Evolutionary conservation across 129 eudicot genomes (phyloP), one percentile per base, ranked within the genome.

Genomic region (Flaveria robusta): DNA sequence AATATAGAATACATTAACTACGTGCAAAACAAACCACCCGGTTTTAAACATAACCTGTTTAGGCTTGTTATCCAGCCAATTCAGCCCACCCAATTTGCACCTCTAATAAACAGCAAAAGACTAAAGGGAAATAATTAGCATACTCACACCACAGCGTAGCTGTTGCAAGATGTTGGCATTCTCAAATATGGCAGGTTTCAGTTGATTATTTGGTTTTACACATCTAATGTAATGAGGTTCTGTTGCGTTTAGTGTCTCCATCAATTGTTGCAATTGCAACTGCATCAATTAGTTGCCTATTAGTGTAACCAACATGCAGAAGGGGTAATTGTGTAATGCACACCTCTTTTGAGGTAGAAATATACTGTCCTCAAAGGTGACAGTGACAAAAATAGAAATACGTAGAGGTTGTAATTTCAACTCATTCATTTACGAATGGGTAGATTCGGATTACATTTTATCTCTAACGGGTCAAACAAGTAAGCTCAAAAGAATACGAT

Each of bases 131-230:
- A 45, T 27, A 71, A 9, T 67, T 60, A 68, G 71, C 42, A 60
- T 68, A 91, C 99, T 91, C 86, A 95, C 99, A 70, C 99, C 99
- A 86, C 99, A 95, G 27, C 99, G 97, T 77, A 95, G 71, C 81
- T 95, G 99, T 77, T 91, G 99, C 89, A 95, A 81, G 83, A 95
- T 88, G 81, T 87, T 95, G 71, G 67, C 83, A 65, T 95, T 95
- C 85, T 95, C 99, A 86, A 95, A 95, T 82, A 91, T 68, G 56
- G 96, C 89, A 51, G 99, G 99, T 81, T 95, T 87, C 42, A 91
- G 92, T 80, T 86, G 92, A 81, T 95, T 95, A 77, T 95, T 95
- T 49, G 99, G 99, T 89, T 95, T 95, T 59, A 95, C 93, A 77
- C 99, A 95, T 86, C 99, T 86, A 41, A 95, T 85, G 66, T 95